phyloP scores from a whole-genome alignment of 2,329 filamentous ascomycete genomes.

The Diaporthe ilicicola region DNA sequence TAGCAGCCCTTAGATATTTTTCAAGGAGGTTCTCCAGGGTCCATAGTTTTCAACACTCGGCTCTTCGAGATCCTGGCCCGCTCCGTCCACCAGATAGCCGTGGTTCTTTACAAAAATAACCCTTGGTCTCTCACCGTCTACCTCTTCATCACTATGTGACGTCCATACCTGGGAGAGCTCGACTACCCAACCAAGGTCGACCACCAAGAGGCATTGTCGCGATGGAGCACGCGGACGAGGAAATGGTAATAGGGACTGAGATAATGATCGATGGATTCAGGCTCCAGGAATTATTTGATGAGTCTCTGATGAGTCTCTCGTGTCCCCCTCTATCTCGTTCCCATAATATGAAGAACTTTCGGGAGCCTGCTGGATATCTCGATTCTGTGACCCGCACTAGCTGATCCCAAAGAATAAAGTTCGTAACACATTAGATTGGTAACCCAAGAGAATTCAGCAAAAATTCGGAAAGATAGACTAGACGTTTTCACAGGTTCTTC shows the following conservation, averaged over 20 bases:
- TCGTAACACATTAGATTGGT: no score
- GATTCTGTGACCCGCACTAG: no score
- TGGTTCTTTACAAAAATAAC: conserved; percentile 34
- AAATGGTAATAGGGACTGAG: background rate
- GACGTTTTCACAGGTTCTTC: no score
- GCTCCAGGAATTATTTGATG: background rate
- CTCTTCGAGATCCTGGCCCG: conserved; percentile 44
- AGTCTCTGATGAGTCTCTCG: no score
- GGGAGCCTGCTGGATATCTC: no score
- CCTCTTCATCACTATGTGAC: background rate
- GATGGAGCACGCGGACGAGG: background rate
- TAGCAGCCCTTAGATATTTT: background rate
- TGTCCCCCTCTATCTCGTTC: no score
- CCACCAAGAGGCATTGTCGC: background rate
- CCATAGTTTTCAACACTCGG: conserved; percentile 39
- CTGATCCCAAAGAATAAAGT: no score
- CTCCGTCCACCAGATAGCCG: conserved; percentile 42
- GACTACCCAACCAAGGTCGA: background rate
- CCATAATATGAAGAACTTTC: no score
- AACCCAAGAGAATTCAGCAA: no score
- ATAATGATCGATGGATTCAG: background rate
- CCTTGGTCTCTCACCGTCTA: conserved; percentile 32
- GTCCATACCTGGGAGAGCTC: background rate
- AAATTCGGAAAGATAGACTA: no score
- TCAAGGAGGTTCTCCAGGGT: conserved; percentile 30